A percentile compares a stretch with the other conserved stretches of the same genome.
phyloP scores from a whole-genome alignment of 1,139 yeast genomes.

The Yamadazyma dushanensis region DNA sequence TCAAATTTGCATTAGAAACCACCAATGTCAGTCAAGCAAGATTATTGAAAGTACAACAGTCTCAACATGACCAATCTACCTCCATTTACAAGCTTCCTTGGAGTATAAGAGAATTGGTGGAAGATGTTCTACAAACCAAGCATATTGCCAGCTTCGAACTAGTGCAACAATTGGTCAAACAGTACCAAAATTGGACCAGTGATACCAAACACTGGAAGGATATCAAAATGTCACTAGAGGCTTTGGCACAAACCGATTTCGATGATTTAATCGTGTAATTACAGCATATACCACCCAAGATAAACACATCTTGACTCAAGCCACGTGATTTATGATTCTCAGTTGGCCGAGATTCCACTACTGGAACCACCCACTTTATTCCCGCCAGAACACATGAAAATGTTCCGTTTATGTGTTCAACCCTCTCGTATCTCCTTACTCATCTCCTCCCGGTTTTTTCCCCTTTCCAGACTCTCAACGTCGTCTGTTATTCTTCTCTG shows the following conservation, averaged over 20 bases:
- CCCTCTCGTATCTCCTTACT: too few relatives aligned
- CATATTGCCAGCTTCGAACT: conserved; percentile 36
- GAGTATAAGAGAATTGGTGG: conserved; percentile 37
- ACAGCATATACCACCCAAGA: too few relatives aligned
- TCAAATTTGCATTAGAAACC: conserved; percentile 39
- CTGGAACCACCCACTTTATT: too few relatives aligned
- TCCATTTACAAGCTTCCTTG: conserved; percentile 35
- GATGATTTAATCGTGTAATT: conserved; percentile 29
- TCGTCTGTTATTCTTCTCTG: too few relatives aligned
- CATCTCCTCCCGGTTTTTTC: too few relatives aligned
- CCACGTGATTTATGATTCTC: conserved; percentile 3
- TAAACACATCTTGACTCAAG: neutral
- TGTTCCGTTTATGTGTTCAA: too few relatives aligned
- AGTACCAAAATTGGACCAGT: conserved; percentile 39
- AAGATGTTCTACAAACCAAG: conserved; percentile 35
- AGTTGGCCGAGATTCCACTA: too few relatives aligned
- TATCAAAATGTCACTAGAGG: conserved; percentile 39
- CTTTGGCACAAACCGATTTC: conserved; percentile 31
- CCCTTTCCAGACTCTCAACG: too few relatives aligned
- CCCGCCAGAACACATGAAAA: too few relatives aligned
- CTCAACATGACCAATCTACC: conserved; percentile 8
- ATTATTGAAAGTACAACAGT: conserved; percentile 11
- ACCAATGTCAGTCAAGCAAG: conserved; percentile 27
- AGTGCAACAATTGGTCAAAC: conserved; percentile 26
- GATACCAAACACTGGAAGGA: conserved; percentile 43